A percentile compares a stretch with the other conserved stretches of the same genome.
Conservation (phyloP, 176 grass and related monocot species). For the Puya raimondii region DNA sequence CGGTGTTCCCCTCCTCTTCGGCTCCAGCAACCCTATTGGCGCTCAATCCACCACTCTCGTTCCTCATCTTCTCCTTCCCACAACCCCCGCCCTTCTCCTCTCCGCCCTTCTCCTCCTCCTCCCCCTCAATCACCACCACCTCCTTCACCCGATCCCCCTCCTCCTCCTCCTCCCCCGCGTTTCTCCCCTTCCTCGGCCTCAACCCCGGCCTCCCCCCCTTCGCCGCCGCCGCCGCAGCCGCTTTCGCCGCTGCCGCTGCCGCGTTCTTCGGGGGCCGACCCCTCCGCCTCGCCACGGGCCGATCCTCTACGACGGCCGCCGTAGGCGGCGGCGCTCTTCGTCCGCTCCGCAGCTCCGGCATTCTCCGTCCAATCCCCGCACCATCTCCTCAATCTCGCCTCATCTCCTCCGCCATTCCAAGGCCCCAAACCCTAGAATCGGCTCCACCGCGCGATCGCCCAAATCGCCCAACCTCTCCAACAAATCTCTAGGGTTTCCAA, state of each 20-base stretch:
- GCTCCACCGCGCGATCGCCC: neutral
- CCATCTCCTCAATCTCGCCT: constrained; percentile 2
- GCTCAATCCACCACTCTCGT: constrained; percentile 18
- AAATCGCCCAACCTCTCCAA: neutral
- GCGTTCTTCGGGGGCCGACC: neutral
- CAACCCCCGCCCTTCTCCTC: neutral
- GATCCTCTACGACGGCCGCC: neutral
- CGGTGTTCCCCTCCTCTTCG: constrained; percentile 21
- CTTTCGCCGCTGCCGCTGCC: neutral
- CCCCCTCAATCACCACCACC: neutral
- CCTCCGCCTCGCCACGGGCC: neutral
- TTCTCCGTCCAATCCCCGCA: neutral
- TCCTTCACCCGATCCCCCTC: neutral
- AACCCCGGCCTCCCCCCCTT: too few relatives aligned
- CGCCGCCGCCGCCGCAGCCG: neutral
- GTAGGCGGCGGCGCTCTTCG: neutral
- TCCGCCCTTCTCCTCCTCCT: neutral
- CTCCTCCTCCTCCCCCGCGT: too few relatives aligned
- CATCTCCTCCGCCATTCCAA: neutral
- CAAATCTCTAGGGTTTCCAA: neutral
- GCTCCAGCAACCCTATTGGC: constrained; percentile 12
- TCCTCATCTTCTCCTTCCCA: constrained; percentile 8
- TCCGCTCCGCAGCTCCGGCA: constrained; percentile 8
- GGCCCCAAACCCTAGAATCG: neutral
- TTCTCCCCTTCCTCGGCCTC: too few relatives aligned